These are phyloP conservation scores for Fusarium sarcochroum DNA, from an alignment of 2,329 filamentous ascomycete genomes.

Conservation along the genomic window DNA sequence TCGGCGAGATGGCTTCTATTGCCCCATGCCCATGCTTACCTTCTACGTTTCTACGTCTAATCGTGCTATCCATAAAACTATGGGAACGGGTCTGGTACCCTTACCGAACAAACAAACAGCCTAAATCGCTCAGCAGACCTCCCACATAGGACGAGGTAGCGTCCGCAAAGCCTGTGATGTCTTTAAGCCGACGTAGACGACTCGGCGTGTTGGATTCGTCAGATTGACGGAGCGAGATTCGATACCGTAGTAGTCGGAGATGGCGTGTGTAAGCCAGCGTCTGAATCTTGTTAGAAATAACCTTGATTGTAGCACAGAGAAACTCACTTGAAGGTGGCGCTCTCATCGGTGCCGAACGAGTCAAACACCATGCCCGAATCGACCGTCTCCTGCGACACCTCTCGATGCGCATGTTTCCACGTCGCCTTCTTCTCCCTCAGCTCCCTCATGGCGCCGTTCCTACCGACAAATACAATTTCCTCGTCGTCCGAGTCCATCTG, in stretches of 20 bases:
- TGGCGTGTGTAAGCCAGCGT: constrained; percentile 93
- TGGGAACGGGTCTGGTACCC: background rate
- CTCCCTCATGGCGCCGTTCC: constrained; percentile 70
- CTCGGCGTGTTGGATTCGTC: constrained; percentile 77
- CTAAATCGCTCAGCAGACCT: constrained; percentile 62
- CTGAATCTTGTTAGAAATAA: constrained; percentile 58
- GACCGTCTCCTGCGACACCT: constrained; percentile 71
- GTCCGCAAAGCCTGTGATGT: constrained; percentile 57
- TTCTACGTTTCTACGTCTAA: constrained; percentile 40
- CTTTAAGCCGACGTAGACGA: constrained; percentile 86
- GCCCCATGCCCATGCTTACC: constrained; percentile 27
- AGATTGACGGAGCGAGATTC: constrained; percentile 85
- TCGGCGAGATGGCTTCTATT: constrained; percentile 42
- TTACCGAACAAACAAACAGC: background rate
- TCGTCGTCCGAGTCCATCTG: constrained; percentile 74
- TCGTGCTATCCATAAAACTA: constrained; percentile 12
- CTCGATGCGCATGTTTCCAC: constrained; percentile 66
- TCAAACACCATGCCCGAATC: constrained; percentile 82
- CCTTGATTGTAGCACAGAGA: background rate
- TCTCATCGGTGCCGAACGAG: constrained; percentile 79
- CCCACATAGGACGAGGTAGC: constrained; percentile 75
- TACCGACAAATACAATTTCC: constrained; percentile 91
- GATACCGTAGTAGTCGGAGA: constrained; percentile 92
- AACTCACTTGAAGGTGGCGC: constrained; percentile 85
- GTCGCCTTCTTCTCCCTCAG: constrained; percentile 53